Conservation (phyloP, 225 moss, liverwort and hornwort species). For the Polytrichum formosum region DNA sequence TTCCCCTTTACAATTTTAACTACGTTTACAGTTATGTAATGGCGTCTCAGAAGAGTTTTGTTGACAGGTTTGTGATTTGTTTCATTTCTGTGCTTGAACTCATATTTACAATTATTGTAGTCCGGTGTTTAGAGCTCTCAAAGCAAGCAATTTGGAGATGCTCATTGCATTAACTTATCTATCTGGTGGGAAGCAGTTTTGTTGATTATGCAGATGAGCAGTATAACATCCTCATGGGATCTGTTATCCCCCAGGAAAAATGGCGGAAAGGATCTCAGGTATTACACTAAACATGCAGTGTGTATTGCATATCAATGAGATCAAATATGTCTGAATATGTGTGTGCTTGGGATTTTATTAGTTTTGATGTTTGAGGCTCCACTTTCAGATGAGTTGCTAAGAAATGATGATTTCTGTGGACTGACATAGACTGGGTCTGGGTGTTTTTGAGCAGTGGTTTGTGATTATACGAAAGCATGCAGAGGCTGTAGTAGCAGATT, state of each 20-base stretch:
- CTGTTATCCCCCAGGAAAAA: slow-evolving; percentile 47
- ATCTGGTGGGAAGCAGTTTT: slow-evolving; percentile 54
- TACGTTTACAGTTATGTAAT: slow-evolving; percentile 80
- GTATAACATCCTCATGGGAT: slow-evolving; percentile 73
- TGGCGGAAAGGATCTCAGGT: slow-evolving; percentile 99
- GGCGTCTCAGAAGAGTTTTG: slow-evolving; percentile 87
- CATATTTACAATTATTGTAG: no score
- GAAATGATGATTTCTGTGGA: background rate
- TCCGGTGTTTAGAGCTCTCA: no score
- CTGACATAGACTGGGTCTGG: background rate
- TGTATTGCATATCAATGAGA: background rate
- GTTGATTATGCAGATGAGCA: slow-evolving; percentile 62
- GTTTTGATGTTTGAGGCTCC: background rate
- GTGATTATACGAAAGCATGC: slow-evolving; percentile 75
- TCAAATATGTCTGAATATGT: background rate
- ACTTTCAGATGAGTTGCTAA: background rate
- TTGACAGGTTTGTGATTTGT: slow-evolving; percentile 68
- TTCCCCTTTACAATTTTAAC: slow-evolving; percentile 83
- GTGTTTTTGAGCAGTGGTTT: slow-evolving; percentile 75
- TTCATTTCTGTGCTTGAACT: no score
- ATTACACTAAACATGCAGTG: background rate
- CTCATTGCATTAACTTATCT: background rate
- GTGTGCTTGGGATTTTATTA: background rate
- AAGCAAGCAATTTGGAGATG: no score
- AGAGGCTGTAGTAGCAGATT: slow-evolving; percentile 62